Evolutionary conservation across 495 filamentous ascomycete genomes (phyloP).

Genomic region (Penicillium coprophilum): DNA sequence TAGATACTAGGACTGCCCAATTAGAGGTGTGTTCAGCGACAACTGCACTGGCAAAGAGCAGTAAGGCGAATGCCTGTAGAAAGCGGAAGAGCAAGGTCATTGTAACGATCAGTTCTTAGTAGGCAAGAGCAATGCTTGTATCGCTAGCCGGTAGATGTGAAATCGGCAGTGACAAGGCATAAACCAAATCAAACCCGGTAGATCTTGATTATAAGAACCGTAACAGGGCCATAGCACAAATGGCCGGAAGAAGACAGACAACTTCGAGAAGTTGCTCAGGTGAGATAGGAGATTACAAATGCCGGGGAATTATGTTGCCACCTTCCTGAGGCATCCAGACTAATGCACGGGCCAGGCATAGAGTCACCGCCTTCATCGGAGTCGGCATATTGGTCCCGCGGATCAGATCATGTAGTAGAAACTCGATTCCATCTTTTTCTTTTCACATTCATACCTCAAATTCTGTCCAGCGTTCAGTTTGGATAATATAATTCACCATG

Average conservation of each 20-base stretch:
- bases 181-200: background rate
- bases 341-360: slow-evolving; percentile 14
- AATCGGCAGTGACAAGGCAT: background rate
- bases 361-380: slow-evolving; percentile 30
- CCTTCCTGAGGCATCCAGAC: background rate
- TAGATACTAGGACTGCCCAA: slow-evolving; percentile 96
- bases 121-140: slow-evolving; percentile 8
- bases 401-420: slow-evolving; percentile 29
- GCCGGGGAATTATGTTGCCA: slow-evolving; percentile 1
- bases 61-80: slow-evolving; percentile 39
- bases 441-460: slow-evolving; percentile 1
- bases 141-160: background rate
- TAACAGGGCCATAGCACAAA: slow-evolving; percentile 14
- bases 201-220: background rate
- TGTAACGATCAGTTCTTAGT: slow-evolving; percentile 19
- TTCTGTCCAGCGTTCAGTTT: background rate
- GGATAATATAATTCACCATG: slow-evolving; percentile 26
- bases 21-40: slow-evolving; percentile 89
- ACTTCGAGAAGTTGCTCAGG: background rate
- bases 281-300: slow-evolving; percentile 12
- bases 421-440: slow-evolving; percentile 21
- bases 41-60: slow-evolving; percentile 44
- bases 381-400: slow-evolving; percentile 28
- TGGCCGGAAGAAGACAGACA: background rate
- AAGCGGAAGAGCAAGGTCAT: slow-evolving; percentile 34